Percentiles rank a stretch among this genome's conserved stretches.
Evolutionary conservation across 2,329 filamentous ascomycete genomes (phyloP).

Genomic region (Trichoderma pleuroti): DNA sequence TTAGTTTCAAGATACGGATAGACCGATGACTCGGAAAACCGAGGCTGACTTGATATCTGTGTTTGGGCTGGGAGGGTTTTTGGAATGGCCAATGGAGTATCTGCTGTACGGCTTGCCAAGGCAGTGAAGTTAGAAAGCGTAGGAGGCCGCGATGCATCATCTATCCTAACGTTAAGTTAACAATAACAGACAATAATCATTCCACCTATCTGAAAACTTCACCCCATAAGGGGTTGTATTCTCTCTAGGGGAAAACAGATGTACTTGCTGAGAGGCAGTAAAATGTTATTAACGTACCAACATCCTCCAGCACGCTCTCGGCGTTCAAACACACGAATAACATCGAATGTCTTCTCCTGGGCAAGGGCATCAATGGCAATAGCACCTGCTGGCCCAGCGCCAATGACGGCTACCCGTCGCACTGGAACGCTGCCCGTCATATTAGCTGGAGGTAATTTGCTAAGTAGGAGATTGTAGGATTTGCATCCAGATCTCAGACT

Average conservation of each 20-base stretch:
- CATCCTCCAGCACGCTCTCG: slow-evolving; percentile 57
- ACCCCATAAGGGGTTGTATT: not conserved
- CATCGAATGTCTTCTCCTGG: slow-evolving; percentile 56
- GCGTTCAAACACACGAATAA: slow-evolving; percentile 60
- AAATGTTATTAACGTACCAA: slow-evolving; percentile 44
- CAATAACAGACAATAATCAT: not conserved
- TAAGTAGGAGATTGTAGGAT: not conserved
- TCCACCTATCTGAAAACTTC: not conserved
- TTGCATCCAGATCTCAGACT: not conserved
- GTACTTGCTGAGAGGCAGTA: not conserved
- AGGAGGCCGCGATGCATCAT: slow-evolving; percentile 36
- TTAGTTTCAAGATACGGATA: slow-evolving; percentile 66
- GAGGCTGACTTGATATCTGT: slow-evolving; percentile 40
- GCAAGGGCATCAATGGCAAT: slow-evolving; percentile 59
- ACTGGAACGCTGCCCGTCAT: slow-evolving; percentile 21
- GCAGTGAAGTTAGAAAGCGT: slow-evolving; percentile 43
- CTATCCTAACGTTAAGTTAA: slow-evolving; percentile 39
- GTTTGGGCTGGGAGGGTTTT: slow-evolving; percentile 44
- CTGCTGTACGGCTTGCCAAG: slow-evolving; percentile 48
- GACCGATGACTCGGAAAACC: slow-evolving; percentile 56
- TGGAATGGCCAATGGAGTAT: slow-evolving; percentile 47
- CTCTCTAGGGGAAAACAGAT: not conserved
- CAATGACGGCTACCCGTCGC: slow-evolving; percentile 55
- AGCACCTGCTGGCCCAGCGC: slow-evolving; percentile 57
- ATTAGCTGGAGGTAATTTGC: not conserved